Evolutionary conservation across 495 filamentous ascomycete species (phyloP), one percentile per base, ranked within the genome.

Genomic region (Entonaema liquescens): DNA sequence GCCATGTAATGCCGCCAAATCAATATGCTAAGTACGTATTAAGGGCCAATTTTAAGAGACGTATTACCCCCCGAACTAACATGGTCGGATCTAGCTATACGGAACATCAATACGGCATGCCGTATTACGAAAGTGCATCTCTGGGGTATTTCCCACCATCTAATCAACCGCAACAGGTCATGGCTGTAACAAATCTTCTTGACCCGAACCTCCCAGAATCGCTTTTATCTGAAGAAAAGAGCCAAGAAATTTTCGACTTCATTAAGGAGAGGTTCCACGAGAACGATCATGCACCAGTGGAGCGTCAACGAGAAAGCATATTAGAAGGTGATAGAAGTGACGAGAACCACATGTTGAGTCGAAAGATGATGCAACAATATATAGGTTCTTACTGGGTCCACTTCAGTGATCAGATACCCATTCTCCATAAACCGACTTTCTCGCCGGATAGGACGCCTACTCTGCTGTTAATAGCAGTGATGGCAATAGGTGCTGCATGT

Each of bases 281-380:
- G 70, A 90, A 90, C 15, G 89, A 91, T 29, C 88, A 93, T 70
- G 88, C 92, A 2, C 89, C 89, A 0, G 87, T 93, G 9, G 88
- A 89, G 38, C 88, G 89, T 67, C 91, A 91, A 64, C 93, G 93
- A 72, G 92, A 92, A 53, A 87, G 86, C 56, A 85, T 97, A 35
- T 83, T 95, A 70, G 89, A 93, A 19, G 94, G 93, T 17, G 90
- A 95, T 62, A 85, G 89, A 59, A 88, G 90, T 64, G 86, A 89
- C 26, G 89, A 85, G 47, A 78, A 70, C 28, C 95, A 98, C 76
- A 89, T 96, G 73, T 80, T 98, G 64, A 97, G 95, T 73, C 81
- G 94, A 62, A 90, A 89, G 73, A 97, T 95, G 91, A 96, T 99
- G 92, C 93, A 97, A 80, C 89, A 89, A 8, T 99, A 98, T 77